Conservation (phyloP, 2,329 filamentous ascomycete genomes). For the Sporothrix inflata region DNA sequence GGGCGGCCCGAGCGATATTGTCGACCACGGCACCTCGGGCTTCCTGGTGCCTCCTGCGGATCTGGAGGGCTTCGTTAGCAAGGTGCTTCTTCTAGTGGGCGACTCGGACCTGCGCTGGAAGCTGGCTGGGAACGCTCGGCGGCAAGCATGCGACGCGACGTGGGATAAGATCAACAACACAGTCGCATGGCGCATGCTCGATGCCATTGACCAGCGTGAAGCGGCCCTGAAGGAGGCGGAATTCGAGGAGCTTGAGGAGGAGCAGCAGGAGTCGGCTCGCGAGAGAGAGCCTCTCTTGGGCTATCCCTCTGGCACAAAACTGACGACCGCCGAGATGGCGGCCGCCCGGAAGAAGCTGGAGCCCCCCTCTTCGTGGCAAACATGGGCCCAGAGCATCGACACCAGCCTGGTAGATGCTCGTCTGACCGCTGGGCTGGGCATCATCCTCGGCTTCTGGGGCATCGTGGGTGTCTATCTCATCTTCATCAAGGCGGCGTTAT, state of each 20-base stretch:
- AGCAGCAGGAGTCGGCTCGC: slow-evolving; percentile 21
- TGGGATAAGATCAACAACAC: slow-evolving; percentile 75
- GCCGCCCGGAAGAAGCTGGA: slow-evolving; percentile 21
- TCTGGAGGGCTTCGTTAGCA: slow-evolving; percentile 59
- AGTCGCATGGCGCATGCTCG: slow-evolving; percentile 66
- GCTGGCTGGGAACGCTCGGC: slow-evolving; percentile 55
- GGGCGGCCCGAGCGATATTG: slow-evolving; percentile 70
- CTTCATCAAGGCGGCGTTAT: slow-evolving; percentile 48
- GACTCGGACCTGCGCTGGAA: slow-evolving; percentile 49
- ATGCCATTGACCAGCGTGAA: slow-evolving; percentile 54
- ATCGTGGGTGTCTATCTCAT: slow-evolving; percentile 54
- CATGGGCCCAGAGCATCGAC: slow-evolving; percentile 47
- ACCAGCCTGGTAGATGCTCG: slow-evolving; percentile 49
- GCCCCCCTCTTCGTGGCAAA: slow-evolving; percentile 46
- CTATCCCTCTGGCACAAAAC: slow-evolving; percentile 22
- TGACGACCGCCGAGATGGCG: neutral
- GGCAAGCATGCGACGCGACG: slow-evolving; percentile 64
- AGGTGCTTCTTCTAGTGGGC: slow-evolving; percentile 53
- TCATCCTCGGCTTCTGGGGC: slow-evolving; percentile 55
- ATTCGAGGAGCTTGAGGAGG: neutral
- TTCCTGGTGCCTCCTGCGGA: slow-evolving; percentile 65
- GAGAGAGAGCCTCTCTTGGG: slow-evolving; percentile 29
- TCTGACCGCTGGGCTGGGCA: slow-evolving; percentile 49
- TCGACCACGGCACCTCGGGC: slow-evolving; percentile 62
- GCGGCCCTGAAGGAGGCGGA: slow-evolving; percentile 36